These are phyloP conservation scores for Paecilomyces fulvus DNA, from an alignment of 2,329 filamentous ascomycete genomes.

Conservation along the genomic window DNA sequence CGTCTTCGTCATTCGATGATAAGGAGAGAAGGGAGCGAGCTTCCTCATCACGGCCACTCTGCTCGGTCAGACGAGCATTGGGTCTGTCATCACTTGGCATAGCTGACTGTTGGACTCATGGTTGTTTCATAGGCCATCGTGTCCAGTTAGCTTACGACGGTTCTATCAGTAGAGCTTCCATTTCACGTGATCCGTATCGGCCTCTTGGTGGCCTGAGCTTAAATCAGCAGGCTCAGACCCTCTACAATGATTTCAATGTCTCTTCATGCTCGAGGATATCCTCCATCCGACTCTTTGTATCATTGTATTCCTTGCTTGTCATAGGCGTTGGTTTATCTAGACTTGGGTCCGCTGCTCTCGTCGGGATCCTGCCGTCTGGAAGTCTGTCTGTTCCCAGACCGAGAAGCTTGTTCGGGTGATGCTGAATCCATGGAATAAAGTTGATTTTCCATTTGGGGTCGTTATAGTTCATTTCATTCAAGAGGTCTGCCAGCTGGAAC, in stretches of 20 bases:
- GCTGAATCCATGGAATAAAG: conserved; percentile 20
- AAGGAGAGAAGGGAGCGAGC: conserved; percentile 24
- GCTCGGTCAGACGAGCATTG: conserved; percentile 24
- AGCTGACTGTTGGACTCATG: conserved; percentile 23
- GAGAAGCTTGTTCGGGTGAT: conserved; percentile 21
- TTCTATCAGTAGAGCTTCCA: conserved; percentile 13
- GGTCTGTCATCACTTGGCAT: conserved; percentile 34
- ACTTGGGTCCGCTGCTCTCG: conserved; percentile 11
- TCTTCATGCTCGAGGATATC: conserved; percentile 9
- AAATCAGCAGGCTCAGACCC: too few species aligned
- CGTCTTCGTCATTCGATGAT: conserved; percentile 19
- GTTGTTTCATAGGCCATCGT: conserved; percentile 9
- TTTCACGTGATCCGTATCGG: conserved; percentile 7
- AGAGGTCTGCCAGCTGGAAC: conserved; percentile 13
- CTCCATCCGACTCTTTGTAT: conserved; percentile 9
- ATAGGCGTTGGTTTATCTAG: conserved; percentile 10
- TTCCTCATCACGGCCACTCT: conserved; percentile 22
- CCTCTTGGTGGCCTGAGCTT: not conserved
- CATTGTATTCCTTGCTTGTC: conserved; percentile 6
- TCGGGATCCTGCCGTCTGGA: conserved; percentile 17
- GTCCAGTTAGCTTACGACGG: conserved; percentile 15
- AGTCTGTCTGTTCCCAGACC: conserved; percentile 10
- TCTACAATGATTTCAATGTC: conserved; percentile 7
- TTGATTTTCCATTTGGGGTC: conserved; percentile 13
- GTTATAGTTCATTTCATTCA: conserved; percentile 18